Base-by-base conservation (phyloP, 2,329 filamentous ascomycete species). In the Talaromyces atroroseus region DNA sequence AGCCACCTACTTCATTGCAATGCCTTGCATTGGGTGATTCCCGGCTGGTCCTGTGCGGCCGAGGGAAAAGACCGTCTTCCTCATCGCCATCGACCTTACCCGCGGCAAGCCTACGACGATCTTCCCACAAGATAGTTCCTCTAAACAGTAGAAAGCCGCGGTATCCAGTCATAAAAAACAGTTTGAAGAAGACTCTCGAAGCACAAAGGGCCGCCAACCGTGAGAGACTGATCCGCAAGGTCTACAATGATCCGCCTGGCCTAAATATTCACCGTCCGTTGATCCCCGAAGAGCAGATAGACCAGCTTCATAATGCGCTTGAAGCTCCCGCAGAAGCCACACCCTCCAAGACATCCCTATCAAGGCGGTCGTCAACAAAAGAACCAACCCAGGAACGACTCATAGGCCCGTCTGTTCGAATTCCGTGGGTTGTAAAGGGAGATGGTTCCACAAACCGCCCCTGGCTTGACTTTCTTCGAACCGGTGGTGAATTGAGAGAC, bases 141-240 rank as follows among this genome's bases (percentile, higher is more conserved):
- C 29, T 56, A 24, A 16, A 54, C 3, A 46, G 21, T 14, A 23
- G 49, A 21, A 64, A 66, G 26, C 58, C 64, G 26, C 47, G 60
- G 14, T 59, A 65, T 32, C 48, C 45, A 6, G 63, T 74, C 32
- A 62, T 69, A 54, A 61, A 64, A 26, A 64, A 68, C 49, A 74
- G 69, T 52, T 67, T 75, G 21, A 60, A 61, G 29, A 69, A 68
- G 55, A 76, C 74, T 5, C 65, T 76, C 32, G 69, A 74, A 54
- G 73, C 72, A 23, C 74, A 76, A 60, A 72, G 74, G 42, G 60
- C 61, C 12, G 63, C 64, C 11, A 77, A 77, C 60, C 67, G 69
- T 47, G 66, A 66, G 36, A 63, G 65, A 24, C 51, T 74, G 36
- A 63, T 74, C 47, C 71, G 71, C 52, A 71, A 66, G 59, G 58